Percentiles rank a stretch among this genome's conserved stretches.
phyloP scores from a whole-genome alignment of 1,139 yeast species.

The Scheffersomyces quercinus region DNA sequence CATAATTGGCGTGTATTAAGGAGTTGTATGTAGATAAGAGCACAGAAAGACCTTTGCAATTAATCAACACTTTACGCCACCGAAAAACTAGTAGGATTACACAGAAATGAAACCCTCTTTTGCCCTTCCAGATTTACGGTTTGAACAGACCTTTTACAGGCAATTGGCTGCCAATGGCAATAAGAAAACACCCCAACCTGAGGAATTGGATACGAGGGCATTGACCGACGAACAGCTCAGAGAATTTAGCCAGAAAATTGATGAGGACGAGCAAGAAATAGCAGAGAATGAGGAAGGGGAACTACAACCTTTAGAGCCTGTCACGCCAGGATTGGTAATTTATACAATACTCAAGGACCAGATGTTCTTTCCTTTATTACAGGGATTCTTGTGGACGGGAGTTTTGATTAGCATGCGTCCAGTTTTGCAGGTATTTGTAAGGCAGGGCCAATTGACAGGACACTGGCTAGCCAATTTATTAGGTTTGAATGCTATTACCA shows the following conservation, averaged over 20 bases:
- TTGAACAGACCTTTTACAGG: conserved; percentile 59
- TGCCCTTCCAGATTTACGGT: conserved; percentile 64
- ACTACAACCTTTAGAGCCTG: conserved; percentile 29
- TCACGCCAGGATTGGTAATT: conserved; percentile 49
- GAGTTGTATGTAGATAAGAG: too few species aligned
- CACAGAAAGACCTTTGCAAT: too few species aligned
- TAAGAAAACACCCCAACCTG: conserved; percentile 2
- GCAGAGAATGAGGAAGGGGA: conserved; percentile 8
- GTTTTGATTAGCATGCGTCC: conserved; percentile 35
- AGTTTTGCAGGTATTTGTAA: conserved; percentile 23
- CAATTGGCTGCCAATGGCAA: conserved; percentile 42
- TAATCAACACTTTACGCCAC: too few species aligned
- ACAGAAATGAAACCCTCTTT: conserved; percentile 9
- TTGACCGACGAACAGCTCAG: conserved; percentile 27
- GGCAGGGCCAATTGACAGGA: conserved; percentile 36
- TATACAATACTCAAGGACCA: conserved; percentile 66
- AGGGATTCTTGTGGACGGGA: conserved; percentile 45
- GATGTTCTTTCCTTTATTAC: conserved; percentile 63
- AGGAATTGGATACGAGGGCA: background rate
- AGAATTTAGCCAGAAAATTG: conserved; percentile 22
- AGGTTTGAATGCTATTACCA: conserved; percentile 19
- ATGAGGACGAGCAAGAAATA: conserved; percentile 21
- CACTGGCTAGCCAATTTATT: conserved; percentile 24
- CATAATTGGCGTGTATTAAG: too few species aligned
- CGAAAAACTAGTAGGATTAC: too few species aligned